Evolutionary conservation across 192 early-diverging fungal genomes (phyloP), one percentile per base, ranked within the genome.

Genomic region (Allomyces macrogynus): DNA sequence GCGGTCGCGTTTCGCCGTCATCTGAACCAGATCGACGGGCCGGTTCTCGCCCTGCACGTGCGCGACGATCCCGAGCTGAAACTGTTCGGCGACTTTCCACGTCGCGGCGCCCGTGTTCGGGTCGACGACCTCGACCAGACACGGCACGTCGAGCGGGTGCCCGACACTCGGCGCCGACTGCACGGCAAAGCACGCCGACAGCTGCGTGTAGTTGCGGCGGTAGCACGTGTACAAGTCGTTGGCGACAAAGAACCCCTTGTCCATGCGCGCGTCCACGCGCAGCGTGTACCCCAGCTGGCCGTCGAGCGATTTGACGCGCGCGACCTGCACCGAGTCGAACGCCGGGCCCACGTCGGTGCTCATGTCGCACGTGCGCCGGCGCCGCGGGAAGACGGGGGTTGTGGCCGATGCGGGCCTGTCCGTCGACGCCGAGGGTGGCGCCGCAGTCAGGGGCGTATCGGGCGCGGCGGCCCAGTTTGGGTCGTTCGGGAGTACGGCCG

Each of bases 141-240:
- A 81, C 5, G 74, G 71, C 27, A 81, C 67, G 11, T 72, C 73
- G 4, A 75, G 24, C 1, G 23, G 61, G 24, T 70, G 65, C n/a
- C 66, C 68, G 10, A 40, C 8, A 40, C 32, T 43, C n/a, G 0
- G 65, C 24, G 61, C 80, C 75, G 40, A 61, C 61, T 32, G 74
- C 67, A 40, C 81, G 9, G 83, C 74, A 70, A 89, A 89, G 8
- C 82, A 72, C 10, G 78, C 74, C 57, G 79, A 83, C 20, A 96
- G 79, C 67, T 94, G 89, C 63, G 94, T 94, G 74, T 94, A 96
- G 72, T 96, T 96, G 68, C 92, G 83, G 8, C 93, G 80, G 71
- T 96, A 96, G 67, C 93, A 94, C 1, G 92, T 92, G 92, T 92
- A 97, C 66, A 90, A 89, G 62, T 78, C 79, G 49, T 86, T 83